phyloP scores from a whole-genome alignment of 176 grass and related monocot genomes.

The Cenchrus americanus region DNA sequence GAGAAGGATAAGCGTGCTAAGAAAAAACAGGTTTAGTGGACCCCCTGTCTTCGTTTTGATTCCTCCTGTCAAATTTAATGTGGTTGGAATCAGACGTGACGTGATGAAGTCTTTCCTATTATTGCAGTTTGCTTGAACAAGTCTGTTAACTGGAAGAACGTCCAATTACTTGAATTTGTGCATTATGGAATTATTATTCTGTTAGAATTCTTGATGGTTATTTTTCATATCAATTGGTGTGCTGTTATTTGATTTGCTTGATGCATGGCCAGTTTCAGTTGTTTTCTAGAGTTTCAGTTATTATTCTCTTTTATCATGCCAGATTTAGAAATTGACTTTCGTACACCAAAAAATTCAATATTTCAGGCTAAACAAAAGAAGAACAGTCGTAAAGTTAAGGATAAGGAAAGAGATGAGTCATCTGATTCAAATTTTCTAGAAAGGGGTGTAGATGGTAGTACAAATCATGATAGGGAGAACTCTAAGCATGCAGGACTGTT shows the following conservation, averaged over 20 bases:
- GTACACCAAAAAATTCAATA: constrained; percentile 36
- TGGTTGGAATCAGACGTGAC: constrained; percentile 34
- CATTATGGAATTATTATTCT: constrained; percentile 16
- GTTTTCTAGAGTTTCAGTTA: constrained; percentile 17
- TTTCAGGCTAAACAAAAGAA: constrained; percentile 80
- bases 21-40: constrained; percentile 84
- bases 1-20: constrained; percentile 93
- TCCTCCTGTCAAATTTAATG: constrained; percentile 11
- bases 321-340: not conserved
- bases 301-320: constrained; percentile 11
- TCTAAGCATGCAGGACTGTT: constrained; percentile 52
- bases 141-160: constrained; percentile 29
- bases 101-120: constrained; percentile 11
- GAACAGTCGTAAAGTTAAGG: constrained; percentile 77
- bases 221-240: constrained; percentile 14
- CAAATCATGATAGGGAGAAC: constrained; percentile 46
- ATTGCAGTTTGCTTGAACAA: constrained; percentile 36
- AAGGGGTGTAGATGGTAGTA: constrained; percentile 53
- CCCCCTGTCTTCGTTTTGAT: not conserved
- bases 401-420: constrained; percentile 72
- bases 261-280: constrained; percentile 26
- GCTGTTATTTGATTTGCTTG: constrained; percentile 30
- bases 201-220: constrained; percentile 24
- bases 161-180: constrained; percentile 38
- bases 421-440: constrained; percentile 50